A percentile compares a stretch with the other conserved stretches of the same genome.
These are phyloP conservation scores for Nicotiana sylvestris DNA, from an alignment of 257 asterid species.

Conservation along the genomic window DNA sequence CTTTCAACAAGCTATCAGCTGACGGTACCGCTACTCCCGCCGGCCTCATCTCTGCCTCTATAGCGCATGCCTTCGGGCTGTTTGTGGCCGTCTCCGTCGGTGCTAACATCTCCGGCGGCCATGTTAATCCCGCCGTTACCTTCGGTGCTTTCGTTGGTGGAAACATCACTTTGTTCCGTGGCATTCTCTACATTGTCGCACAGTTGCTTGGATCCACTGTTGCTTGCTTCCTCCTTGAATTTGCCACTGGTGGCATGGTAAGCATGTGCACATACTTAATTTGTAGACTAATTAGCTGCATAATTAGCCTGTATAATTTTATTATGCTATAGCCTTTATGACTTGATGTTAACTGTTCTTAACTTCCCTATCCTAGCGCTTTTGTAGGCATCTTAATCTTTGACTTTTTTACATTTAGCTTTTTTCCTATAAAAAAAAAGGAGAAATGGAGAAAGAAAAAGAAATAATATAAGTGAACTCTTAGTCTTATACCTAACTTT, in stretches of 20 bases:
- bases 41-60: slow-evolving; percentile 43
- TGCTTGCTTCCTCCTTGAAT: slow-evolving; percentile 38
- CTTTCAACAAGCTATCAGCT: slow-evolving; percentile 36
- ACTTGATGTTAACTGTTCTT: too few species aligned
- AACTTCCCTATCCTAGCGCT: too few species aligned
- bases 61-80: slow-evolving; percentile 50
- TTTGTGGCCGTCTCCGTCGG: slow-evolving; percentile 50
- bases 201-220: slow-evolving; percentile 51
- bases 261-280: background rate
- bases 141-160: slow-evolving; percentile 57
- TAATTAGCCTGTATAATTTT: too few species aligned
- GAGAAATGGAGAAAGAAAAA: too few species aligned
- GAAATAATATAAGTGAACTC: too few species aligned
- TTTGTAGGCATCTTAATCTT: too few species aligned
- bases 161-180: slow-evolving; percentile 48
- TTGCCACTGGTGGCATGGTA: slow-evolving; percentile 51
- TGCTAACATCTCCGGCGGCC: slow-evolving; percentile 68
- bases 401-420: too few species aligned
- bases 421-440: too few species aligned
- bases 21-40: slow-evolving; percentile 27
- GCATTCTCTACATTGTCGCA: slow-evolving; percentile 47
- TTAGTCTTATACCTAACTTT: too few species aligned
- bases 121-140: slow-evolving; percentile 68
- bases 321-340: too few species aligned
- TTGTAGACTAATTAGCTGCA: too few species aligned